Percentiles rank a stretch among this genome's conserved stretches.
phyloP scores from a whole-genome alignment of 257 asterid species.

The Marsdenia floribunda region DNA sequence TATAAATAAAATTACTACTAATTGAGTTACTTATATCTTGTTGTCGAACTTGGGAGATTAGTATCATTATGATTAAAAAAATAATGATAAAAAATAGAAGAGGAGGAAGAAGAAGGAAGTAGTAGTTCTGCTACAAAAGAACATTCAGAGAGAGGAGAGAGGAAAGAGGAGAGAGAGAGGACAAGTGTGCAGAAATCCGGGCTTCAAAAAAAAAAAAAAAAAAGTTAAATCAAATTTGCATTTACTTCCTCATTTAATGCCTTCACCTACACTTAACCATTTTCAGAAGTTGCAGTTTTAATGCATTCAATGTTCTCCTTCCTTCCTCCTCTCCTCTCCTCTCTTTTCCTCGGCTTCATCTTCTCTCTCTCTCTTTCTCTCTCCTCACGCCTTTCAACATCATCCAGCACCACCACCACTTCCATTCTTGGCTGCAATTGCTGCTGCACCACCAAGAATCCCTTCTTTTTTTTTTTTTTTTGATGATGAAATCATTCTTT shows the following conservation, averaged over 20 bases:
- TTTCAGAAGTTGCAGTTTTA: constrained; percentile 32
- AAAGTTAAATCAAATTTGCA: constrained; percentile 22
- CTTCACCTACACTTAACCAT: constrained; percentile 38
- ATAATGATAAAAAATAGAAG: no score
- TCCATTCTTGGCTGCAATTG: constrained; percentile 16
- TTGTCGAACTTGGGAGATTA: no score
- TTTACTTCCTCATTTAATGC: constrained; percentile 38
- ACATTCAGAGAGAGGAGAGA: constrained; percentile 15
- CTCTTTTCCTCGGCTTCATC: neutral
- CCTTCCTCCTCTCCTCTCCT: constrained; percentile 6
- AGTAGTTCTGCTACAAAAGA: neutral
- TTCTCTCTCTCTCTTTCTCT: neutral
- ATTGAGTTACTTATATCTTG: no score
- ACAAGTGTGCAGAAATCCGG: constrained; percentile 39
- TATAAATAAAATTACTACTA: no score
- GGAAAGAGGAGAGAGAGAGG: constrained; percentile 17
- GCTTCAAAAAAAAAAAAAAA: constrained; percentile 13
- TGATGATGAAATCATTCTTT: neutral
- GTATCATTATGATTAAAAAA: no score
- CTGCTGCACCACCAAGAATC: constrained; percentile 2
- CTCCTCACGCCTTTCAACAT: constrained; percentile 13
- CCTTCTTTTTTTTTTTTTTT: neutral
- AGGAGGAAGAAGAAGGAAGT: neutral
- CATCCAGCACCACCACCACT: constrained; percentile 12
- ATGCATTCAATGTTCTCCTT: constrained; percentile 32